These are phyloP conservation scores for Chaetoscypha palmicola DNA, from an alignment of 2,329 filamentous ascomycete species.

Conservation along the genomic window DNA sequence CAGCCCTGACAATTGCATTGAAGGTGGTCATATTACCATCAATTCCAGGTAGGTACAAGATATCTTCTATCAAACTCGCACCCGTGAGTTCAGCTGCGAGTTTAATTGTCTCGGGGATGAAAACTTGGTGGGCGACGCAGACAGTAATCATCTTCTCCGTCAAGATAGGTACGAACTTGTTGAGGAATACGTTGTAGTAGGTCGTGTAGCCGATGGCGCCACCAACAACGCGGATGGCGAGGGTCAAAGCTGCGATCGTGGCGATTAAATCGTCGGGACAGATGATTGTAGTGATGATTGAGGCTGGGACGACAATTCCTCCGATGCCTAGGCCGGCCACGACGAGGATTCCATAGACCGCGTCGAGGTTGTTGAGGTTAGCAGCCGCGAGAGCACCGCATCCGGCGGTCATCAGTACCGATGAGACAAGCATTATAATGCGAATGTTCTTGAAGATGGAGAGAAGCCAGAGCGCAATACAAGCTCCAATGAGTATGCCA, in stretches of 20 bases:
- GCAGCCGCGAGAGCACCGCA: slow-evolving; percentile 46
- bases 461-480: slow-evolving; percentile 51
- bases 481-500: slow-evolving; percentile 53
- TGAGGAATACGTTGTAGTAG: slow-evolving; percentile 47
- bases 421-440: slow-evolving; percentile 51
- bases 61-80: slow-evolving; percentile 42
- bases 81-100: slow-evolving; percentile 47
- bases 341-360: slow-evolving; percentile 51
- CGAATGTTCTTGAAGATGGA: slow-evolving; percentile 50
- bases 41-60: slow-evolving; percentile 45
- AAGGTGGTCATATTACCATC: slow-evolving; percentile 43
- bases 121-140: slow-evolving; percentile 19
- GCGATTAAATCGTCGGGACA: slow-evolving; percentile 65
- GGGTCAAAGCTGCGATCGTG: slow-evolving; percentile 59
- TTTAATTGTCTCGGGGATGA: slow-evolving; percentile 36
- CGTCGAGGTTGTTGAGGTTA: slow-evolving; percentile 43
- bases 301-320: slow-evolving; percentile 59
- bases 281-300: slow-evolving; percentile 62
- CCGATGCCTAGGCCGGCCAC: slow-evolving; percentile 58
- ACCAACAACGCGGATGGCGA: slow-evolving; percentile 63
- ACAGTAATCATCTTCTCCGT: slow-evolving; percentile 22
- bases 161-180: slow-evolving; percentile 32
- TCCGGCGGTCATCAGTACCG: slow-evolving; percentile 57
- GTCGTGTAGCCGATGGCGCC: slow-evolving; percentile 58
- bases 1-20: slow-evolving; percentile 45